Base-by-base conservation (phyloP, 2,329 filamentous ascomycete genomes). In the Fusarium sambucinum region DNA sequence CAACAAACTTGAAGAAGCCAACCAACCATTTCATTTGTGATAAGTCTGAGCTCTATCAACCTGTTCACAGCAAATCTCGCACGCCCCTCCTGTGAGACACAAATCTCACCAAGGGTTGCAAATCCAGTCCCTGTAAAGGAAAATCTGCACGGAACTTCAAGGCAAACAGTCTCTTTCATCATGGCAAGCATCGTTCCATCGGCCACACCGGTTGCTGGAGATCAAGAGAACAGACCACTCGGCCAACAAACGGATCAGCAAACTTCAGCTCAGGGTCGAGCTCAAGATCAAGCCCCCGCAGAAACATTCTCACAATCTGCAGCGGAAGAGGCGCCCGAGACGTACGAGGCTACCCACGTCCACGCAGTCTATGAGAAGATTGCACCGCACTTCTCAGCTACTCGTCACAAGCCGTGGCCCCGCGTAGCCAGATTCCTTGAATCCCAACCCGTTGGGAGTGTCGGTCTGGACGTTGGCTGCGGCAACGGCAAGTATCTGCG, bases 401-500 rank as follows among this genome's bases (percentile, higher is more conserved):
- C 92, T 23, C 87, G 89, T 64, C 87, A 91, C 82, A 89, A 89
- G 88, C 94, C 96, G 64, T 99, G 96, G 96, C 96, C 96, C 23
- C 90, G 96, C 72, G 92, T 98, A 57, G 88, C 94, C 66, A 83
- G 84, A 35, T 98, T 97, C 77, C 86, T 98, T 35, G 81, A 84
- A 50, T 81, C 83, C 32, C 86, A 92, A 47, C 77, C 84, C 1
- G 81, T 89, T 14, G 95, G 94, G 27, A 87, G 92, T 50, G 81
- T 98, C 57, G 96, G 96, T 12, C 85, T 97, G 32, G 96, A 99
- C 79, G 85, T 98, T 58, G 96, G 96, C 63, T 98, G 96, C 80
- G 96, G 96, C 62, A 99, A 99, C 81, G 96, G 96, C 71, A 98
- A 98, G 84, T 97, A 98, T 78, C 83, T 98, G 63, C 83, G 86